phyloP scores from a whole-genome alignment of 2,329 filamentous ascomycete species.

The Ceratocystis albifundus region DNA sequence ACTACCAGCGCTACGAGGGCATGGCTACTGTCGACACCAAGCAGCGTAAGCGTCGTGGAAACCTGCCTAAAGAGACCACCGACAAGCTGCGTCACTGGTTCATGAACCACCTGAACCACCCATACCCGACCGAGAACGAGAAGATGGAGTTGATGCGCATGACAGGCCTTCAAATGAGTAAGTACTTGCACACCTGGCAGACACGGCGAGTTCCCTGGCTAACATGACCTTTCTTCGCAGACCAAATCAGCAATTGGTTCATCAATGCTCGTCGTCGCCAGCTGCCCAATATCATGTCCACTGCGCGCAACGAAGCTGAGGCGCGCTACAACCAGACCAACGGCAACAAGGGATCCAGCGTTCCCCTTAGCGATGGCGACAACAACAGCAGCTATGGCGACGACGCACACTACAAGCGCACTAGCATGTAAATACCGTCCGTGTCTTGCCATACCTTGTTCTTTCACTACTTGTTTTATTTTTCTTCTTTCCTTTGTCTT shows the following conservation, averaged over 20 bases:
- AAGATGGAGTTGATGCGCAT: constrained; percentile 68
- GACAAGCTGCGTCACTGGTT: constrained; percentile 75
- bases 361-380: constrained; percentile 39
- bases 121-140: constrained; percentile 79
- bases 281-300: constrained; percentile 45
- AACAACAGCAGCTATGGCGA: constrained; percentile 35
- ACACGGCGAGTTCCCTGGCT: not conserved
- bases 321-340: constrained; percentile 28
- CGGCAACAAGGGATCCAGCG: constrained; percentile 29
- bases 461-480: too few relatives aligned
- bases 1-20: constrained; percentile 35
- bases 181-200: constrained; percentile 32
- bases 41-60: constrained; percentile 59
- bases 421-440: constrained; percentile 33
- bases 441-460: not conserved
- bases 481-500: not conserved
- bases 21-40: constrained; percentile 37
- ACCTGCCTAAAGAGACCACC: constrained; percentile 81
- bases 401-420: constrained; percentile 36
- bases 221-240: constrained; percentile 30
- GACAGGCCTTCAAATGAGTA: constrained; percentile 69
- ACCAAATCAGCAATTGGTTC: constrained; percentile 70
- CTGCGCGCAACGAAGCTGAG: constrained; percentile 42
- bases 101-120: constrained; percentile 60
- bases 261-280: constrained; percentile 63